Percentiles rank a stretch among this genome's conserved stretches.
Evolutionary conservation across 306 rosid species (phyloP).

Genomic region (Pterocarpus santalinus): DNA sequence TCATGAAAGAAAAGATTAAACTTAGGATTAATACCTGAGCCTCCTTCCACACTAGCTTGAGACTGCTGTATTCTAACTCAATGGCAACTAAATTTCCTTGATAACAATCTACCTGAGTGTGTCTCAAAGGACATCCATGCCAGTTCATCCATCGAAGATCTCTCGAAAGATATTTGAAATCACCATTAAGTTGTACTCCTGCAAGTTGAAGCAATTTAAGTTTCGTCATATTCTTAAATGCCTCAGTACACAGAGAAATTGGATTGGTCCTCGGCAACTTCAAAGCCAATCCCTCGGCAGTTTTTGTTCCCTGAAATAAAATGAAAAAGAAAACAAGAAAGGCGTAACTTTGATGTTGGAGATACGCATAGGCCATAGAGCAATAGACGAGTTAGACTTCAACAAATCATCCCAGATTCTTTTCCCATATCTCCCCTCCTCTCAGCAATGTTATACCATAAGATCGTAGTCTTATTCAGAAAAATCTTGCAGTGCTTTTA

Average conservation of each 20-base stretch:
- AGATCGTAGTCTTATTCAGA: no score
- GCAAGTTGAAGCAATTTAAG: conserved; percentile 23
- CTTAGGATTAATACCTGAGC: not conserved
- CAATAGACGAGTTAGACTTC: no score
- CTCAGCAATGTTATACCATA: no score
- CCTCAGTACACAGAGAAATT: not conserved
- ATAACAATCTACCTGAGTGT: not conserved
- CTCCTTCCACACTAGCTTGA: not conserved
- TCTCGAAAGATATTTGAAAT: not conserved
- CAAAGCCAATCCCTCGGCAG: conserved; percentile 18
- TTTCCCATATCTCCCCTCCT: no score
- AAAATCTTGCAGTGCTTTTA: no score
- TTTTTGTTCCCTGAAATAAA: not conserved
- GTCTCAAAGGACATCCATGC: not conserved
- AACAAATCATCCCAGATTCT: no score
- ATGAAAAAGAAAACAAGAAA: not conserved
- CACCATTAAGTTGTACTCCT: not conserved
- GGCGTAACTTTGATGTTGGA: no score
- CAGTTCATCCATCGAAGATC: conserved; percentile 2
- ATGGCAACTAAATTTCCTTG: not conserved
- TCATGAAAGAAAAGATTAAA: not conserved
- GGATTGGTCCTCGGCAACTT: not conserved
- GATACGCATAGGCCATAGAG: no score
- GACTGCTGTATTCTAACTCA: not conserved
- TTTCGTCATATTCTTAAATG: conserved; percentile 15